These are phyloP conservation scores for Moesziomyces antarcticus DNA, from an alignment of 1,284 basidiomycete species.

Conservation along the genomic window DNA sequence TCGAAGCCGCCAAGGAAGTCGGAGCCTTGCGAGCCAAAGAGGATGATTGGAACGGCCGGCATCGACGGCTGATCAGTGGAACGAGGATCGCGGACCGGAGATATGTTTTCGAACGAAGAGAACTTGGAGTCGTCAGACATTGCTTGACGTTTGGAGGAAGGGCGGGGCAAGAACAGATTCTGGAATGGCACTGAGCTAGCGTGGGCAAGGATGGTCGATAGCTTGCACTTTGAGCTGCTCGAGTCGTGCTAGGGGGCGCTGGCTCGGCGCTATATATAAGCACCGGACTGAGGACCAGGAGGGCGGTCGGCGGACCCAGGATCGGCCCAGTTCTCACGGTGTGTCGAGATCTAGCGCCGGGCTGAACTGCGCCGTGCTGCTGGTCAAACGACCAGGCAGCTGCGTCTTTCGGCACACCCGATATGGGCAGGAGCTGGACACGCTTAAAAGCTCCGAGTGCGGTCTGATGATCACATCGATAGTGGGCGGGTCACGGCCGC, in stretches of 20 bases:
- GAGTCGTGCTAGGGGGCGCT: background rate
- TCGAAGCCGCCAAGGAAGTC: constrained; percentile 36
- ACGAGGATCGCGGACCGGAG: background rate
- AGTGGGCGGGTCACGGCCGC: background rate
- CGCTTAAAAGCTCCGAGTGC: too few relatives aligned
- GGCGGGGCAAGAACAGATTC: background rate
- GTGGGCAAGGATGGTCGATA: background rate
- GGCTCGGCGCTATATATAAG: background rate
- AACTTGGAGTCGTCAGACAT: constrained; percentile 28
- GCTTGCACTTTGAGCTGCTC: background rate
- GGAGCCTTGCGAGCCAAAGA: constrained; percentile 47
- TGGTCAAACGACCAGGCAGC: background rate
- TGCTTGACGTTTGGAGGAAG: background rate
- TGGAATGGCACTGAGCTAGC: background rate
- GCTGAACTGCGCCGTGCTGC: too few relatives aligned
- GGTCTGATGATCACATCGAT: background rate
- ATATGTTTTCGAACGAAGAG: constrained; percentile 31
- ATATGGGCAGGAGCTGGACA: background rate
- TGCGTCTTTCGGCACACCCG: background rate
- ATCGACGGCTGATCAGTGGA: background rate
- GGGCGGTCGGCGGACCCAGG: background rate
- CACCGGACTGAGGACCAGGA: background rate
- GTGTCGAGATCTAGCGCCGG: background rate
- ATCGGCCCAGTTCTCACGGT: background rate
- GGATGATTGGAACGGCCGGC: constrained; percentile 18